Conservation (phyloP, 352 stramenopile species). For the Pythium sukuiense region DNA sequence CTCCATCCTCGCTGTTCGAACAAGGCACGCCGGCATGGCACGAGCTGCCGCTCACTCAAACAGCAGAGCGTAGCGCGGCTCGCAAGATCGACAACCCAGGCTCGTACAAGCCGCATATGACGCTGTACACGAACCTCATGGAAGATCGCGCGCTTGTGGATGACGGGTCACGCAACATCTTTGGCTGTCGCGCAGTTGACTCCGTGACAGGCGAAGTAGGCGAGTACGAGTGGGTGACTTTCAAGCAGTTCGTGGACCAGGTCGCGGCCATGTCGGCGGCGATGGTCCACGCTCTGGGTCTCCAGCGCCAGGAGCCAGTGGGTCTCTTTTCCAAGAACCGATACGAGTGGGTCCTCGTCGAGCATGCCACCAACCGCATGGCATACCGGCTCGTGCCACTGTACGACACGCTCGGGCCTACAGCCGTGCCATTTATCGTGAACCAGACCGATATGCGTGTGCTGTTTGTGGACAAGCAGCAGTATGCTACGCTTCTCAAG, state of each 20-base stretch:
- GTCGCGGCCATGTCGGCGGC: conserved; percentile 26
- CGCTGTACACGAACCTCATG: conserved; percentile 51
- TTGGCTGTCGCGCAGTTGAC: conserved; percentile 32
- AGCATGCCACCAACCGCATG: conserved; percentile 48
- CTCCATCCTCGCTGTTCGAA: conserved; percentile 49
- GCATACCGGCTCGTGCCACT: conserved; percentile 48
- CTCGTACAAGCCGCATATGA: conserved; percentile 38
- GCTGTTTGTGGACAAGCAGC: conserved; percentile 43
- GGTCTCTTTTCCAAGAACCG: conserved; percentile 55
- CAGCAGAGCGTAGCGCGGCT: conserved; percentile 36
- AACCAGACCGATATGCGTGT: conserved; percentile 56
- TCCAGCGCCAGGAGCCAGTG: conserved; percentile 40
- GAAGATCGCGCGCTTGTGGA: conserved; percentile 27
- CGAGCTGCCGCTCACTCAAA: conserved; percentile 34
- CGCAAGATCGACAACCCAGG: conserved; percentile 31
- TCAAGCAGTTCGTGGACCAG: conserved; percentile 34
- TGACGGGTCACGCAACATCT: conserved; percentile 27
- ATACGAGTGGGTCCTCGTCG: conserved; percentile 43
- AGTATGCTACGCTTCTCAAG: conserved; percentile 42
- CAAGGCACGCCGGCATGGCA: conserved; percentile 35
- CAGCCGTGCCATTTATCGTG: conserved; percentile 51
- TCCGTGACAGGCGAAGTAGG: conserved; percentile 24
- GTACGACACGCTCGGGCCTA: conserved; percentile 57
- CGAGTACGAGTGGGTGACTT: conserved; percentile 43
- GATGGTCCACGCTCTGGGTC: conserved; percentile 14